Evolutionary conservation across 495 filamentous ascomycete species (phyloP).

Genomic region (Lasiosphaeria miniovina): DNA sequence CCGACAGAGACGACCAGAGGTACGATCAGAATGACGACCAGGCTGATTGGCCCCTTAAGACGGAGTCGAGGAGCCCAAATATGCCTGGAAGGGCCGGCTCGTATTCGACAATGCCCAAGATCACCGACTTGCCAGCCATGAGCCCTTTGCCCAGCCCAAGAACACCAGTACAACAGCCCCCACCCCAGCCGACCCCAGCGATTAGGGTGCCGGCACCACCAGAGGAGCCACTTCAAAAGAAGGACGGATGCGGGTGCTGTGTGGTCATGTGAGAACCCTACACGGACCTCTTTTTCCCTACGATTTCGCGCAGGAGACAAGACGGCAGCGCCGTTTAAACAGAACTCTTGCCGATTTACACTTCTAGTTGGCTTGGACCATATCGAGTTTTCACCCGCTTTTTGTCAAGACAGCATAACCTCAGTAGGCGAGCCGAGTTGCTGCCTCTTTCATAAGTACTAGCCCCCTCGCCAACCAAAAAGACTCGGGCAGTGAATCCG

Average conservation of each 20-base stretch:
- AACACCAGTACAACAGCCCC: constrained; percentile 27
- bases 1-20: constrained; percentile 32
- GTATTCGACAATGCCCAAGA: constrained; percentile 59
- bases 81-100: constrained; percentile 46
- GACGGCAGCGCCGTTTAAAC: neutral
- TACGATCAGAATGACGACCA: constrained; percentile 18
- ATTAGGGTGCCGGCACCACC: constrained; percentile 35
- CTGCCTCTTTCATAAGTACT: no score
- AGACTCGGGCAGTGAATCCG: no score
- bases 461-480: no score
- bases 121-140: constrained; percentile 40
- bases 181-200: constrained; percentile 16
- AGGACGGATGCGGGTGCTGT: constrained; percentile 52
- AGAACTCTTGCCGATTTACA: no score
- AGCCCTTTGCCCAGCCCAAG: constrained; percentile 39
- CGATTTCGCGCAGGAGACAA: neutral
- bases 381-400: no score
- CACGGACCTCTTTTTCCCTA: neutral
- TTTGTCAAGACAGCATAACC: no score
- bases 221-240: constrained; percentile 37
- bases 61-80: constrained; percentile 43
- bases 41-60: constrained; percentile 45
- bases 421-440: no score
- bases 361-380: no score
- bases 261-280: constrained; percentile 46